Conservation (phyloP, 371 early-diverging fungal species). For the Mucor piriformis region DNA sequence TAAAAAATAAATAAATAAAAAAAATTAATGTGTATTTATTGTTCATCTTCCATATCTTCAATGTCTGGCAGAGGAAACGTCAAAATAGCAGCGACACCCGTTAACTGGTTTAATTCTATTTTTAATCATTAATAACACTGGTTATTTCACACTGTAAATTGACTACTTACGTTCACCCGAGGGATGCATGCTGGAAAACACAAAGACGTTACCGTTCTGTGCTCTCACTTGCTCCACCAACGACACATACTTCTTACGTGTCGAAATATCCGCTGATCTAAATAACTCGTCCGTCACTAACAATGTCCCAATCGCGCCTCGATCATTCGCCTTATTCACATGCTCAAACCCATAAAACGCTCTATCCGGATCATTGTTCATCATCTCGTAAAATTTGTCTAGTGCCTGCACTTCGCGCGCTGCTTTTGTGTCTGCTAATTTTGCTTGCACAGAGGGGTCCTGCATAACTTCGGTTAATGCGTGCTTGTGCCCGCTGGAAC, state of each 20-base stretch:
- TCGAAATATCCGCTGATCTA: constrained; percentile 82
- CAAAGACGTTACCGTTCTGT: constrained; percentile 79
- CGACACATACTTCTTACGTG: constrained; percentile 81
- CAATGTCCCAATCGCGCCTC: constrained; percentile 84
- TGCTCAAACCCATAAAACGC: constrained; percentile 92
- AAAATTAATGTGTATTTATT: not conserved
- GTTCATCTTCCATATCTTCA: constrained; percentile 59
- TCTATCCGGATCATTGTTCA: constrained; percentile 85
- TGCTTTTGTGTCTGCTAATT: constrained; percentile 91
- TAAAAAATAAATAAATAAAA: not conserved
- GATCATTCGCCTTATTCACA: constrained; percentile 81
- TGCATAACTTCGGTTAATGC: constrained; percentile 91
- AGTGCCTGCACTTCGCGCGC: constrained; percentile 83
- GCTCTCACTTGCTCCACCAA: constrained; percentile 84
- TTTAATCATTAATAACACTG: too few relatives aligned
- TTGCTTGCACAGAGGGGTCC: constrained; percentile 79
- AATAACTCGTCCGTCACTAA: constrained; percentile 93
- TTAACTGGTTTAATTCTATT: constrained; percentile 85
- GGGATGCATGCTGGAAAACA: constrained; percentile 91
- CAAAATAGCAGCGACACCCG: constrained; percentile 94
- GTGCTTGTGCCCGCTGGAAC: constrained; percentile 95
- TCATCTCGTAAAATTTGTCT: constrained; percentile 86
- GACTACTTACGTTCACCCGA: constrained; percentile 86
- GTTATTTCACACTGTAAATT: not conserved
- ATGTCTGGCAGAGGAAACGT: constrained; percentile 79